phyloP scores from a whole-genome alignment of 306 rosid genomes.

The Sicyos edulis region DNA sequence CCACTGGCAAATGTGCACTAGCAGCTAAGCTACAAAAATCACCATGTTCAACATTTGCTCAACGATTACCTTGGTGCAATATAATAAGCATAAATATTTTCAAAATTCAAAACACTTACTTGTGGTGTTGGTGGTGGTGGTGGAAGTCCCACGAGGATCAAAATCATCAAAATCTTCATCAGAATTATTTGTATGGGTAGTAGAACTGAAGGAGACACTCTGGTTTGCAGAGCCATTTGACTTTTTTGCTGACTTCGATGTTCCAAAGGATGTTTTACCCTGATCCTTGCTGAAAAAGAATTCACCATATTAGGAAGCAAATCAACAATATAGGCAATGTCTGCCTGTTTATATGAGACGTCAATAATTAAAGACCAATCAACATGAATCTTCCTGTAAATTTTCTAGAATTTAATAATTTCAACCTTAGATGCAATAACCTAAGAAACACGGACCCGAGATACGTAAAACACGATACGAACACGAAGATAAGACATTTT shows the following conservation, averaged over 20 bases:
- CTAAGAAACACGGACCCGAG: neutral
- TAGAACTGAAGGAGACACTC: constrained; percentile 42
- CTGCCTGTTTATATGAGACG: constrained; percentile 9
- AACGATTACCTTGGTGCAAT: neutral
- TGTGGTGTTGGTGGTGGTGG: constrained; percentile 31
- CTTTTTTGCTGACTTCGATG: constrained; percentile 45
- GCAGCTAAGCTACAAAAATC: neutral
- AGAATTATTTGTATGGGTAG: constrained; percentile 31
- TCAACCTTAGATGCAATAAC: constrained; percentile 10
- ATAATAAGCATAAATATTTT: constrained; percentile 14
- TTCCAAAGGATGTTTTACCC: constrained; percentile 36
- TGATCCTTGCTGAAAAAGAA: constrained; percentile 53
- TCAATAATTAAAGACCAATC: neutral
- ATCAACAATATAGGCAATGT: constrained; percentile 23
- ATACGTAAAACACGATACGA: too few species aligned
- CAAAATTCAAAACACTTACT: constrained; percentile 47
- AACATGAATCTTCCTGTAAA: constrained; percentile 2
- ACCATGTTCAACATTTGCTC: neutral
- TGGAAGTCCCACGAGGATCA: constrained; percentile 90
- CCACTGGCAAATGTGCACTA: neutral
- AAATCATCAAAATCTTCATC: constrained; percentile 84
- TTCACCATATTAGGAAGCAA: constrained; percentile 24
- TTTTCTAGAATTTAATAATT: constrained; percentile 3
- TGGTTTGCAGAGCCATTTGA: constrained; percentile 38
- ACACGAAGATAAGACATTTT: too few species aligned